A percentile compares a stretch with the other conserved stretches of the same genome.
Conservation (phyloP, 2,329 filamentous ascomycete genomes). For the Dactylellina sp. region DNA sequence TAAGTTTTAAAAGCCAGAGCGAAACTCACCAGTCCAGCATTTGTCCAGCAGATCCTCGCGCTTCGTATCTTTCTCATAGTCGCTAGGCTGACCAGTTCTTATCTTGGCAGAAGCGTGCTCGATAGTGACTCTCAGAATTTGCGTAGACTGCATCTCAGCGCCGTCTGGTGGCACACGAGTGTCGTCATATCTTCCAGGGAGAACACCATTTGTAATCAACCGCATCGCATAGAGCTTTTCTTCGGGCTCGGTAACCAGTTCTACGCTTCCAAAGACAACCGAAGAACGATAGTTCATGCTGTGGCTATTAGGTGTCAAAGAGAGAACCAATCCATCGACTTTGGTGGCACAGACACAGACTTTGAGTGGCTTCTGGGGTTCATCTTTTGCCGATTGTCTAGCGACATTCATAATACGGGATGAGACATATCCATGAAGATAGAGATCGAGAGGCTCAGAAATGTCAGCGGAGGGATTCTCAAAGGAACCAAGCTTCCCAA, state of each 20-base stretch:
- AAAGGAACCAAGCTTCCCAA: slow-evolving; percentile 83
- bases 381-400: slow-evolving; percentile 56
- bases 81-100: slow-evolving; percentile 73
- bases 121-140: slow-evolving; percentile 76
- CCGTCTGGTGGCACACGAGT: slow-evolving; percentile 77
- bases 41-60: slow-evolving; percentile 67
- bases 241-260: slow-evolving; percentile 72
- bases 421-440: slow-evolving; percentile 86
- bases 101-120: slow-evolving; percentile 81
- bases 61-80: slow-evolving; percentile 70
- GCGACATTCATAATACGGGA: slow-evolving; percentile 79
- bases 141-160: slow-evolving; percentile 80
- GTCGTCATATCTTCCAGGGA: slow-evolving; percentile 76
- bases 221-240: slow-evolving; percentile 84
- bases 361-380: slow-evolving; percentile 68
- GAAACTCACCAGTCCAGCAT: slow-evolving; percentile 69
- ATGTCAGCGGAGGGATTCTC: slow-evolving; percentile 71
- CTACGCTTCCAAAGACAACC: slow-evolving; percentile 79
- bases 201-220: slow-evolving; percentile 79
- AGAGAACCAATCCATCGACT: slow-evolving; percentile 82
- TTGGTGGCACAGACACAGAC: slow-evolving; percentile 78
- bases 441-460: slow-evolving; percentile 77
- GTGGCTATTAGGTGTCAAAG: slow-evolving; percentile 82
- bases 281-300: slow-evolving; percentile 89
- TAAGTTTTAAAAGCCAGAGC: not conserved